phyloP scores from a whole-genome alignment of 176 grass and related monocot genomes.

The Aegilops bicornis region DNA sequence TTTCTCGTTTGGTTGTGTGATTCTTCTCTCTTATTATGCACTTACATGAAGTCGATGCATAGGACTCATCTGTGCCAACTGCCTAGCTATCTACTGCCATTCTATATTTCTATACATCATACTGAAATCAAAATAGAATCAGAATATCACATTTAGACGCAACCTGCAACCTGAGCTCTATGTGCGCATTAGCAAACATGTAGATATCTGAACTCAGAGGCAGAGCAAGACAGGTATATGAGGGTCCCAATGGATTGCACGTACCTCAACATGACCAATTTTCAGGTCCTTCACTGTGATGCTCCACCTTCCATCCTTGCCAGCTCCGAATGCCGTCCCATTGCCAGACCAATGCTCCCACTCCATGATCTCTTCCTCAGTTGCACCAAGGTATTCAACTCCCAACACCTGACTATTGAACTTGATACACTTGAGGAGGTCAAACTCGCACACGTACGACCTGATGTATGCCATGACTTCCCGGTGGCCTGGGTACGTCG shows the following conservation, averaged over 20 bases:
- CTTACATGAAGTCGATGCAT: neutral
- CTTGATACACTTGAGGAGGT: slow-evolving; percentile 59
- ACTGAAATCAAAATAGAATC: neutral
- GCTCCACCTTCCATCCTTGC: slow-evolving; percentile 52
- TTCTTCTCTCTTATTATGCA: slow-evolving; percentile 3
- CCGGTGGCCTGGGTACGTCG: slow-evolving; percentile 46
- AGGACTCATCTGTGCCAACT: neutral
- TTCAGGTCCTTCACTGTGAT: slow-evolving; percentile 59
- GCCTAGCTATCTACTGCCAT: neutral
- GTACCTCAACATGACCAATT: slow-evolving; percentile 44
- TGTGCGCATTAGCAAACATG: neutral
- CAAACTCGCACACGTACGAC: slow-evolving; percentile 58
- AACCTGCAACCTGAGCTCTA: neutral
- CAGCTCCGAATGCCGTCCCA: slow-evolving; percentile 55
- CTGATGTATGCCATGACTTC: slow-evolving; percentile 73
- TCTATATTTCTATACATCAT: neutral
- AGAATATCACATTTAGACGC: neutral
- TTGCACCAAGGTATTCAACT: slow-evolving; percentile 58
- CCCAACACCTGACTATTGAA: slow-evolving; percentile 66
- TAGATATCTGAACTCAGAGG: neutral
- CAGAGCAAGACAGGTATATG: neutral
- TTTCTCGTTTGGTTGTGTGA: neutral
- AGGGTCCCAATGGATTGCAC: neutral
- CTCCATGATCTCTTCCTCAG: slow-evolving; percentile 57
- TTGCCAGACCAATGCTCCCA: slow-evolving; percentile 80